phyloP scores from a whole-genome alignment of 192 early-diverging fungal species.

The Kickxella alabastrina region DNA sequence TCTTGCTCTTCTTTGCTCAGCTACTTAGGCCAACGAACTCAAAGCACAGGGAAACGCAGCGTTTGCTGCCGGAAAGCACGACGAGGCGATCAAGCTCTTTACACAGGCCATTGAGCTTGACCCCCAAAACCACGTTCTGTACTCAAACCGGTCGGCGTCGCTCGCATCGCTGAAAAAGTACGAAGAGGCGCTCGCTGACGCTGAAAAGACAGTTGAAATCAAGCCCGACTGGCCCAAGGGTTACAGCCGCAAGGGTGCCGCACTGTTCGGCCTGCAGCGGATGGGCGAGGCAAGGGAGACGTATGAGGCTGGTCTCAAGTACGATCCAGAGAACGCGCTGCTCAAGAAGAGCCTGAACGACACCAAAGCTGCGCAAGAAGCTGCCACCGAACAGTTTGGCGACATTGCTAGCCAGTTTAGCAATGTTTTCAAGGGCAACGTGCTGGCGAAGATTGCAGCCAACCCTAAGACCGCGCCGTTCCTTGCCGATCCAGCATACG shows the following conservation, averaged over 20 bases:
- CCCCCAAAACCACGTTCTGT: constrained; percentile 84
- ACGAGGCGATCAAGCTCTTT: constrained; percentile 73
- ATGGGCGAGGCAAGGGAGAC: constrained; percentile 70
- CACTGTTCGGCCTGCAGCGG: constrained; percentile 69
- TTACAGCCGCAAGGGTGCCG: constrained; percentile 86
- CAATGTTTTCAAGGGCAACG: constrained; percentile 65
- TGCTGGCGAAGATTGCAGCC: constrained; percentile 71
- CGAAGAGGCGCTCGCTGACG: constrained; percentile 73
- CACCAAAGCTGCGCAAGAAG: constrained; percentile 59
- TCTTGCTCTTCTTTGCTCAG: not conserved
- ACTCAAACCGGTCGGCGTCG: constrained; percentile 88
- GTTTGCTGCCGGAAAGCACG: constrained; percentile 74
- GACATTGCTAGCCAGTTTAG: constrained; percentile 32
- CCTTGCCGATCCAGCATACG: constrained; percentile 73
- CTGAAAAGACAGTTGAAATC: constrained; percentile 77
- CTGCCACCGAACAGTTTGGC: constrained; percentile 11
- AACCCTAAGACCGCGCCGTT: constrained; percentile 75
- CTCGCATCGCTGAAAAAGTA: constrained; percentile 78
- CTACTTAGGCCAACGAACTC: constrained; percentile 61
- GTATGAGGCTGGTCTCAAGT: constrained; percentile 71
- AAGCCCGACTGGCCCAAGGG: constrained; percentile 89
- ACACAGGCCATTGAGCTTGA: constrained; percentile 84
- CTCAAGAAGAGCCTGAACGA: constrained; percentile 77
- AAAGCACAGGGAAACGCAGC: constrained; percentile 81
- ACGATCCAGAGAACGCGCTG: constrained; percentile 74